Base-by-base conservation (phyloP, 2,329 filamentous ascomycete species). In the Fusarium coicis region DNA sequence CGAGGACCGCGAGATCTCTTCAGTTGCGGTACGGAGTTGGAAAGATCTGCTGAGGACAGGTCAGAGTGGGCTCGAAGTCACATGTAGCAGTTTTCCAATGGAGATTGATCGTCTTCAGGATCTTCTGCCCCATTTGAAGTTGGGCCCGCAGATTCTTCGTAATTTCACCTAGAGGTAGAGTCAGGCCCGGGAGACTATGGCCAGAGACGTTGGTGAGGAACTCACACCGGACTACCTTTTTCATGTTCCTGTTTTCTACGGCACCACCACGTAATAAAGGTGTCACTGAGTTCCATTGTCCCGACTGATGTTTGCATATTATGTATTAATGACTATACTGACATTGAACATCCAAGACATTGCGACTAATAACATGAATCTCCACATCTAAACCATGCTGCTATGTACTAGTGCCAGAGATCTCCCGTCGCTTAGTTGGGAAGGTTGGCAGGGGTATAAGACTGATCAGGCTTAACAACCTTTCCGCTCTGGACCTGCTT, bases 401-500 rank as follows among this genome's bases (percentile, higher is more conserved):
- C 37, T 49, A 57, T 58, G 23, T 66, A 42, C 44, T 19, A 40
- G 30, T 42, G 8, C n/a, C 28, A 36, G 7, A 11, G 21, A 57
- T 50, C 8, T n/a, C 5, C 5, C 19, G n/a, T 26, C 3, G 36
- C 36, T 64, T 69, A 69, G 9, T 69, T 53, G 52, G 74, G 68
- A 59, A 77, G 73, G 39, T 69, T 55, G 64, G 67, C 69, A 44
- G 82, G 81, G 23, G 82, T 73, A 74, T 86, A 87, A 77, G 80
- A 83, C 81, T 85, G 82, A 79, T 88, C 83, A 23, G 87, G 87
- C 53, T 78, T 82, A 68, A 88, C 86, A 26, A 83, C 82, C 50
- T 81, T 77, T 60, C 86, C 86, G 40, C 70, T 76, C 26, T 63
- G 77, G 18, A 89, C 80, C 79, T 88, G 82, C 54, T 80, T 81